A percentile compares a stretch with the other conserved stretches of the same genome.
Evolutionary conservation across 345 rosid species (phyloP).

Genomic region (Corymbia maculata): DNA sequence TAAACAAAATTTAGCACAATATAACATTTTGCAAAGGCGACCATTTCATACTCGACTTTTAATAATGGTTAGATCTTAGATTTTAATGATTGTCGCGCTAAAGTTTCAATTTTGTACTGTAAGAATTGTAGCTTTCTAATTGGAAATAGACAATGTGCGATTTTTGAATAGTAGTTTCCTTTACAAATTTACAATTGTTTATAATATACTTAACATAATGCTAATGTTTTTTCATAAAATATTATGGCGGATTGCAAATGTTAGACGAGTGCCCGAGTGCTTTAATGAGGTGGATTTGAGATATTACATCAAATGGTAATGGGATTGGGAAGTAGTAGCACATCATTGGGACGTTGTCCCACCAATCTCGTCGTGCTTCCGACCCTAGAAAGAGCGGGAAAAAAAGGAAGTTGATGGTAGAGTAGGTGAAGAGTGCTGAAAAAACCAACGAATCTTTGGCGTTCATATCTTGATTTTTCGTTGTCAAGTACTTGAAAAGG

Average conservation of each 20-base stretch:
- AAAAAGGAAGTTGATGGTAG: neutral
- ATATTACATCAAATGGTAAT: neutral
- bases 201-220: neutral
- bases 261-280: neutral
- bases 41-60: neutral
- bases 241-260: neutral
- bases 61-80: neutral
- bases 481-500: neutral
- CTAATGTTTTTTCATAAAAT: neutral
- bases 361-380: neutral
- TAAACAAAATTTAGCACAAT: neutral
- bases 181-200: neutral
- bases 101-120: neutral
- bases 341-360: neutral
- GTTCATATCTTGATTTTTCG: neutral
- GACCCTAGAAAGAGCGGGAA: neutral
- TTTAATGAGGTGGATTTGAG: neutral
- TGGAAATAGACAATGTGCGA: neutral
- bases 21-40: neutral
- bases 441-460: neutral
- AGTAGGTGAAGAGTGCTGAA: neutral
- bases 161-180: neutral
- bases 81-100: neutral
- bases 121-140: neutral
- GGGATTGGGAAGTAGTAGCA: neutral